Evolutionary conservation across 495 filamentous ascomycete genomes (phyloP), one percentile per base, ranked within the genome.

Genomic region (Aspergillus campestris): DNA sequence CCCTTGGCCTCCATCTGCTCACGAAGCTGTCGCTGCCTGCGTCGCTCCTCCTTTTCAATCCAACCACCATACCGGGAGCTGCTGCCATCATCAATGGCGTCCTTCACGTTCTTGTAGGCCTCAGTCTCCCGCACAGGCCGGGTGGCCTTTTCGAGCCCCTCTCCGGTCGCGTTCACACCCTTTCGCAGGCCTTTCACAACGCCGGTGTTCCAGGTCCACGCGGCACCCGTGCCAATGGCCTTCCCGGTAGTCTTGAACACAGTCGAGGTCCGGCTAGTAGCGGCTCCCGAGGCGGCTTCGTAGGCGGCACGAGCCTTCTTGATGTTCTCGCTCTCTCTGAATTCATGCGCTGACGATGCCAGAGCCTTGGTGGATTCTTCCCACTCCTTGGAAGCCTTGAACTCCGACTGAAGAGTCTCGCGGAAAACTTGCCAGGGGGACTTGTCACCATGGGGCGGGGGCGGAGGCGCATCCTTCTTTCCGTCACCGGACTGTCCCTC

Each of bases 301-400:
- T 95, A 95, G 13, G 88, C 91, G 49, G 86, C 79, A 42, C 86
- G 81, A 27, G 92, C 92, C 49, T 83, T 80, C 50, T 85, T 82
- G 32, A 98, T 82, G n/a, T 81, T 85, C 60, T 95, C 89, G 57
- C 84, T 96, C 62, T 97, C 92, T n/a, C 80, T 84, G 58, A 98
- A 89, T 49, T 95, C 77, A 53, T 95, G 83, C 18, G 88, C 89
- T 0, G 83, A 86, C 32, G 85, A 84, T 9, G 88, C 87, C 8
- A 98, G 76, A 42, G 89, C 87, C 62, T 97, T 96, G 12, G 90
- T 98, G 35, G 87, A 94, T 55, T 98, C 92, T 56, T 97, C 92
- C 92, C 94, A 98, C 65, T 98, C 92, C 61, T 97, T 94, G 12
- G 92, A 97, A 27, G 89, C 86, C 60, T 95, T 90, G 67, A 98